Percentiles rank a stretch among this genome's conserved stretches.
Conservation (phyloP, 768 basidiomycete species). For the Asterophora lycoperdoides region DNA sequence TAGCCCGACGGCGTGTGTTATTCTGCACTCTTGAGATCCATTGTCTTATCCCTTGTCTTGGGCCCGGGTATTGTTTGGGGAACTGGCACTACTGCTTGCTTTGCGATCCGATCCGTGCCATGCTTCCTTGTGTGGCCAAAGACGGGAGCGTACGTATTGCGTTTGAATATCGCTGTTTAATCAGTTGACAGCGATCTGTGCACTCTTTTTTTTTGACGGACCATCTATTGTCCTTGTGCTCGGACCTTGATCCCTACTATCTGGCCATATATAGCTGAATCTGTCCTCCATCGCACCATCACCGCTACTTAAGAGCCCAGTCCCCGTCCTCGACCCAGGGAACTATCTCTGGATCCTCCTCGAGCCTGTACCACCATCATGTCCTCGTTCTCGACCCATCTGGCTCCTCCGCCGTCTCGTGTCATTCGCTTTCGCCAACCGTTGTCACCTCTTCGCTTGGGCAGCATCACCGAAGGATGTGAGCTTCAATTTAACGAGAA, state of each 20-base stretch:
- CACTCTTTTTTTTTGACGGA: neutral
- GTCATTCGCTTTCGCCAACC: slow-evolving; percentile 2
- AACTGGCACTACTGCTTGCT: too few relatives aligned
- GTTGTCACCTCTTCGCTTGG: neutral
- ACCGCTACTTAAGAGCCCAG: neutral
- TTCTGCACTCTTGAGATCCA: too few relatives aligned
- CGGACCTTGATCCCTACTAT: neutral
- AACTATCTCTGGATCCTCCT: neutral
- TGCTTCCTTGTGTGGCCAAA: too few relatives aligned
- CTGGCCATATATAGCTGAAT: neutral
- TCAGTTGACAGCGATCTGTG: neutral
- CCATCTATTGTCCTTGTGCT: neutral
- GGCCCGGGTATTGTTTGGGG: too few relatives aligned
- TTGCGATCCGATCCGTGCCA: too few relatives aligned
- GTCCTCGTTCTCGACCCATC: slow-evolving; percentile 1
- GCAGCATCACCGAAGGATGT: neutral
- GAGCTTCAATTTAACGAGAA: neutral
- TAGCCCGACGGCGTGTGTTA: too few relatives aligned
- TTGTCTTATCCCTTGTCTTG: too few relatives aligned
- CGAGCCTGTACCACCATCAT: neutral
- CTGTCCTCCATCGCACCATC: neutral
- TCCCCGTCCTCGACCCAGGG: neutral
- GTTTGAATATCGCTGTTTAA: neutral
- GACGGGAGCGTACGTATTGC: too few relatives aligned
- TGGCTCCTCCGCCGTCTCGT: neutral